Percentiles rank a stretch among this genome's conserved stretches.
Evolutionary conservation across 345 rosid species (phyloP).

Genomic region (Populus euphratica): DNA sequence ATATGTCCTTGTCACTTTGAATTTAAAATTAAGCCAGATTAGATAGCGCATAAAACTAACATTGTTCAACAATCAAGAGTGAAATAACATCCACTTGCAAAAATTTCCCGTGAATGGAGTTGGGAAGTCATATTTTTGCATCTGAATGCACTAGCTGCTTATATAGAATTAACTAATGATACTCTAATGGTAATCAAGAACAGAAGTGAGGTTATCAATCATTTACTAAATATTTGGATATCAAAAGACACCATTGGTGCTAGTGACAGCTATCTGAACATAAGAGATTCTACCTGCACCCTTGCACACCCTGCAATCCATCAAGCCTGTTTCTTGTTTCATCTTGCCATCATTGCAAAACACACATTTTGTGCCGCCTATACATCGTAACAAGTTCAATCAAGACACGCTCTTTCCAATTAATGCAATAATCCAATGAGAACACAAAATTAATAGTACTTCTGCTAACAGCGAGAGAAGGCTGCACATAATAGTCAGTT

Average conservation of each 20-base stretch:
- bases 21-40: background rate
- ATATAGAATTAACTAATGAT: background rate
- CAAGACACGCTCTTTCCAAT: background rate
- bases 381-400: slow-evolving; percentile 7
- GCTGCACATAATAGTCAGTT: too few relatives aligned
- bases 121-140: background rate
- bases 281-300: slow-evolving; percentile 66
- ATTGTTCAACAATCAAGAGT: background rate
- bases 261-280: background rate
- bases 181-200: background rate
- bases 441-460: too few relatives aligned
- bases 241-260: background rate
- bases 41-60: background rate
- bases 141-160: background rate
- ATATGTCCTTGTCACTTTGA: background rate
- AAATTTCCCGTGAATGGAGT: background rate
- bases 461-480: too few relatives aligned
- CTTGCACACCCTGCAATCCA: slow-evolving; percentile 79
- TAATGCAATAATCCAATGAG: too few relatives aligned
- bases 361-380: slow-evolving; percentile 93
- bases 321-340: slow-evolving; percentile 71
- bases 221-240: background rate
- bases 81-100: too few relatives aligned
- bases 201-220: background rate
- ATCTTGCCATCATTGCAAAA: slow-evolving; percentile 76